phyloP scores from a whole-genome alignment of 768 basidiomycete species.

The Clavaria fumosa region DNA sequence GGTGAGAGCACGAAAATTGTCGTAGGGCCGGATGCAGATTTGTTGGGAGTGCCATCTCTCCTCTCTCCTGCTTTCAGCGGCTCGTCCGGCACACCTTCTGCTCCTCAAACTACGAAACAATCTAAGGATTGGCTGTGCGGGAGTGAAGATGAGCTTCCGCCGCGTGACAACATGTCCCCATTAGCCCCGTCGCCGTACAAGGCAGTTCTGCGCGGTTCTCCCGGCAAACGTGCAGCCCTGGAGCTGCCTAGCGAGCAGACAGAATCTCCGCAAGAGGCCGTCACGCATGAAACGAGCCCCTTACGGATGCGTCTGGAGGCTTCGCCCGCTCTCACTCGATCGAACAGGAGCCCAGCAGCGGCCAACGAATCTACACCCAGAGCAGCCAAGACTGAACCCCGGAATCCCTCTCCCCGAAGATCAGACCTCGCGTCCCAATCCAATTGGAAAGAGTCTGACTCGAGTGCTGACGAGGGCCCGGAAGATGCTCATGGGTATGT shows the following conservation, averaged over 20 bases:
- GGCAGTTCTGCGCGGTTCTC: constrained; percentile 50
- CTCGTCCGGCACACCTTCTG: too few relatives aligned
- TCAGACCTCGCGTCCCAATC: too few relatives aligned
- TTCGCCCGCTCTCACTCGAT: constrained; percentile 9
- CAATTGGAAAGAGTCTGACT: constrained; percentile 13
- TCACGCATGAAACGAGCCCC: too few relatives aligned
- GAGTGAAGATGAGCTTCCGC: constrained; percentile 24
- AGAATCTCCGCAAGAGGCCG: constrained; percentile 18
- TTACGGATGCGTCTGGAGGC: too few relatives aligned
- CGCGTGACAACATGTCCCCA: constrained; percentile 10
- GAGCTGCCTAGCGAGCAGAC: neutral
- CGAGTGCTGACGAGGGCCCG: constrained; percentile 33
- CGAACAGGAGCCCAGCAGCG: constrained; percentile 2
- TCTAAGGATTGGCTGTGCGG: constrained; percentile 66
- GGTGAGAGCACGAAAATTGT: too few relatives aligned
- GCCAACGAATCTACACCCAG: neutral
- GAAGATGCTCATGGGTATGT: constrained; percentile 25
- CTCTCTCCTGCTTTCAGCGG: too few relatives aligned
- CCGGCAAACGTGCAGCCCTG: constrained; percentile 61
- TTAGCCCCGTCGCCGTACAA: constrained; percentile 16
- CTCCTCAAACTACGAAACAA: constrained; percentile 15
- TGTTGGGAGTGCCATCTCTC: neutral
- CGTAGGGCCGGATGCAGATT: too few relatives aligned
- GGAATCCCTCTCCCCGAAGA: too few relatives aligned
- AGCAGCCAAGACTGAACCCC: neutral